phyloP scores from a whole-genome alignment of 345 rosid genomes.

The Lepidium africanum region DNA sequence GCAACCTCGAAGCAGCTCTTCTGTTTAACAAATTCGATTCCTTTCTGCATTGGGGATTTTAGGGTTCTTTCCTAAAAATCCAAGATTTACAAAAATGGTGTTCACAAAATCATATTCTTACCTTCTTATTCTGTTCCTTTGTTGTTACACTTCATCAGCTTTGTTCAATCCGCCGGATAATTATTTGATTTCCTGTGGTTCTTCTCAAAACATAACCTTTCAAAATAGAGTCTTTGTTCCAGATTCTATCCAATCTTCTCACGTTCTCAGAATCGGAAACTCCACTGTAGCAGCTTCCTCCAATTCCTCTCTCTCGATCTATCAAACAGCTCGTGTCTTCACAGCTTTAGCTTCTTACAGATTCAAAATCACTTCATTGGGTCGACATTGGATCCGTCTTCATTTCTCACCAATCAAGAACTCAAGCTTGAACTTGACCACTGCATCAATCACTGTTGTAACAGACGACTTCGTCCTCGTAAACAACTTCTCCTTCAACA shows the following conservation, averaged over 20 bases:
- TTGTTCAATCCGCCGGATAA: conserved; percentile 61
- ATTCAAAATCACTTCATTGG: conserved; percentile 53
- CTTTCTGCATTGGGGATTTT: conserved; percentile 15
- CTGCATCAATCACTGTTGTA: conserved; percentile 57
- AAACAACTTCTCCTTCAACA: conserved; percentile 74
- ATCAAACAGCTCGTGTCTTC: conserved; percentile 79
- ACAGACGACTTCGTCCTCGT: conserved; percentile 81
- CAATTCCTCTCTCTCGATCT: conserved; percentile 49
- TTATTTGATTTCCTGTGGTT: conserved; percentile 83
- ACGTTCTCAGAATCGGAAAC: conserved; percentile 43
- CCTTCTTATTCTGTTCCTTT: conserved; percentile 34
- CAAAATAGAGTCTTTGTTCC: conserved; percentile 77
- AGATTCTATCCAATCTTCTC: conserved; percentile 55
- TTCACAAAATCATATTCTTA: conserved; percentile 15
- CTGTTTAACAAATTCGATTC: neutral
- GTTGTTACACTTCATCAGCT: conserved; percentile 35
- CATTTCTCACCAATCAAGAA: conserved; percentile 64
- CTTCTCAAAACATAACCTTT: conserved; percentile 56
- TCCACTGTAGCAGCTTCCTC: conserved; percentile 37
- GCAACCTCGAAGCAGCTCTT: neutral
- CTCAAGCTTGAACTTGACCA: conserved; percentile 45
- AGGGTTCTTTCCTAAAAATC: conserved; percentile 14
- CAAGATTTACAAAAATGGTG: conserved; percentile 15
- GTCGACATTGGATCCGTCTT: conserved; percentile 98
- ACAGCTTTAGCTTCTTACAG: conserved; percentile 59